A percentile compares a stretch with the other conserved stretches of the same genome.
Conservation (phyloP, 768 basidiomycete genomes). For the Lentinus tigrinus region DNA sequence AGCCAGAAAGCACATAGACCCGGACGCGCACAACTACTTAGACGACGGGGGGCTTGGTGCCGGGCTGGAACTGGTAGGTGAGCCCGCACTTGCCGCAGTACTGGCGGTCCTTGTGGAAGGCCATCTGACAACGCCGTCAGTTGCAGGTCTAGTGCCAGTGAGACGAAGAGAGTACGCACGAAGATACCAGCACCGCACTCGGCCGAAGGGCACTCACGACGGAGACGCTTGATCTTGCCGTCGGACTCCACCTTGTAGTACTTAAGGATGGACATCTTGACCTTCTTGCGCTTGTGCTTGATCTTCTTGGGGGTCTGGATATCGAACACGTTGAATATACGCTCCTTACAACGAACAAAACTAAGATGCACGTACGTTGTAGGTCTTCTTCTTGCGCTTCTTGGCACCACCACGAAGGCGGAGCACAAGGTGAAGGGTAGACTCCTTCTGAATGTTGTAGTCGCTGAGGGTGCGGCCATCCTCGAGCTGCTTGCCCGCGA, state of each 20-base stretch:
- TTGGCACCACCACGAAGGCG: conserved; percentile 99
- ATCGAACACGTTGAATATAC: neutral
- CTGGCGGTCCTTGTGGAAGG: conserved; percentile 97
- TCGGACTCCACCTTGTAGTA: conserved; percentile 99
- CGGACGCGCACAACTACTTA: conserved; percentile 33
- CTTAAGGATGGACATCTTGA: conserved; percentile 99
- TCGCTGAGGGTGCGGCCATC: conserved; percentile 95
- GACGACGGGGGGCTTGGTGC: conserved; percentile 73
- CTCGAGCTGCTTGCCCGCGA: conserved; percentile 99
- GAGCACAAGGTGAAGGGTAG: conserved; percentile 95
- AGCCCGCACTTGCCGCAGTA: conserved; percentile 95
- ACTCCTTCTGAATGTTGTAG: conserved; percentile 99
- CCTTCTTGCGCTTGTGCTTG: conserved; percentile 99
- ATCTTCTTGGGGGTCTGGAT: conserved; percentile 94
- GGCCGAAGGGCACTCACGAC: conserved; percentile 88
- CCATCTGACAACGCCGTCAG: conserved; percentile 65
- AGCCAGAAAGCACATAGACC: conserved; percentile 11
- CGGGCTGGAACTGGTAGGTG: conserved; percentile 83
- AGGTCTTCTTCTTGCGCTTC: conserved; percentile 99
- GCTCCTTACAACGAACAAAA: neutral
- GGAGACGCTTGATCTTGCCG: conserved; percentile 98
- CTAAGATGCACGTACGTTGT: conserved; percentile 68
- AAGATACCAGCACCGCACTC: conserved; percentile 87
- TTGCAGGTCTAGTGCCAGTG: neutral
- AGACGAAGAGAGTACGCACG: conserved; percentile 43